Conservation (phyloP, 2,329 filamentous ascomycete species). For the Knufia fluminis region DNA sequence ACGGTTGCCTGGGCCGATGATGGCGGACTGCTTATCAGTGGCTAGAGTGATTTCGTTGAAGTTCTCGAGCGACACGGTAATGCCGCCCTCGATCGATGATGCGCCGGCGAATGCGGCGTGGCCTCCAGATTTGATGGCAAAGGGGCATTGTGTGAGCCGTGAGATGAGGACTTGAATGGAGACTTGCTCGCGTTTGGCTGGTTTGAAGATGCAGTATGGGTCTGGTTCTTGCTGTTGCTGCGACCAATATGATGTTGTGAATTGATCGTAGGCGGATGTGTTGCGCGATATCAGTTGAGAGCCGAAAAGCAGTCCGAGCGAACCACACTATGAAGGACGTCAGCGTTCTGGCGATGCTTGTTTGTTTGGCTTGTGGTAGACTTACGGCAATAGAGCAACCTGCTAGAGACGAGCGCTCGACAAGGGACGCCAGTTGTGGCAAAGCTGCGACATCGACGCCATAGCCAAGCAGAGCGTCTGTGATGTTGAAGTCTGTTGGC, state of each 20-base stretch:
- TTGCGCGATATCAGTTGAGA: constrained; percentile 12
- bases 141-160: constrained; percentile 30
- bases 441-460: constrained; percentile 12
- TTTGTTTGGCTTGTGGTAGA: no score
- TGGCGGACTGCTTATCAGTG: constrained; percentile 24
- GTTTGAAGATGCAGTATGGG: constrained; percentile 21
- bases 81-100: constrained; percentile 39
- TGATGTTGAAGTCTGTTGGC: constrained; percentile 14
- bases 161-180: constrained; percentile 26
- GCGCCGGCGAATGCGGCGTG: constrained; percentile 49
- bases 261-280: constrained; percentile 17
- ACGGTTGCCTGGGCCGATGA: constrained; percentile 27
- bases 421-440: constrained; percentile 5
- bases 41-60: constrained; percentile 25
- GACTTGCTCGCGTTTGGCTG: constrained; percentile 24
- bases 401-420: constrained; percentile 7
- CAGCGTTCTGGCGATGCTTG: no score
- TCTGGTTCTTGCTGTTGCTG: constrained; percentile 9
- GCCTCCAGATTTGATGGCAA: constrained; percentile 50
- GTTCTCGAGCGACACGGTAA: constrained; percentile 28
- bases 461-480: constrained; percentile 13
- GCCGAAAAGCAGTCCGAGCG: constrained; percentile 13
- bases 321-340: constrained; percentile 13
- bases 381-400: constrained; percentile 12
- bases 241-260: constrained; percentile 28